phyloP scores from a whole-genome alignment of 345 rosid species.

The Conringia planisiliqua region DNA sequence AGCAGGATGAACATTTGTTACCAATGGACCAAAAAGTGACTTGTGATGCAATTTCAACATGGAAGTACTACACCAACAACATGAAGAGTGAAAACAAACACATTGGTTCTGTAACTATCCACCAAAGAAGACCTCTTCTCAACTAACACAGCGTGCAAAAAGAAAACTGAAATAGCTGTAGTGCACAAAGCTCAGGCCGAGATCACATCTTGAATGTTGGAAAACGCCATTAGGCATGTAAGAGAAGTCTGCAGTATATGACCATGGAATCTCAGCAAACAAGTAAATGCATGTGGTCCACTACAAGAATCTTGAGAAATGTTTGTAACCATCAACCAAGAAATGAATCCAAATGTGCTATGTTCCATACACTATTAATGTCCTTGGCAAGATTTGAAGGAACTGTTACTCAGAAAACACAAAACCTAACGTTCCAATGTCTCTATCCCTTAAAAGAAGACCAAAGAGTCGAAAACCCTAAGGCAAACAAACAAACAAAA shows the following conservation, averaged over 20 bases:
- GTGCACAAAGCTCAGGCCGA: background rate
- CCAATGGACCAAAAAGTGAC: background rate
- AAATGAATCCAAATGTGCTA: background rate
- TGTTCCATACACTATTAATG: background rate
- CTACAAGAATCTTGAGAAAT: background rate
- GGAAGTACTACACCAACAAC: background rate
- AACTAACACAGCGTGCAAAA: background rate
- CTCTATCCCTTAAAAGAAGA: too few relatives aligned
- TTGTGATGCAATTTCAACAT: background rate
- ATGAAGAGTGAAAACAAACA: background rate
- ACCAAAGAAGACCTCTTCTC: background rate
- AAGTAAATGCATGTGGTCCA: conserved; percentile 5
- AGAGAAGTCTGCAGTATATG: too few relatives aligned
- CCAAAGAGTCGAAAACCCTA: background rate
- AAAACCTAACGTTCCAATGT: background rate
- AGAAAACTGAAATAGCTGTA: background rate
- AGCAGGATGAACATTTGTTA: background rate
- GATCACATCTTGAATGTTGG: background rate
- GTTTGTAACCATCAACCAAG: background rate
- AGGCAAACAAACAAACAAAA: background rate
- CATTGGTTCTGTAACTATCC: background rate
- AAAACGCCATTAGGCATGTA: background rate
- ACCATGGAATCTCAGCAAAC: background rate
- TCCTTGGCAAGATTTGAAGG: background rate
- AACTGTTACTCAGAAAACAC: background rate